Evolutionary conservation across 2,329 filamentous ascomycete species (phyloP).

Genomic region (Epichloe bromicola): DNA sequence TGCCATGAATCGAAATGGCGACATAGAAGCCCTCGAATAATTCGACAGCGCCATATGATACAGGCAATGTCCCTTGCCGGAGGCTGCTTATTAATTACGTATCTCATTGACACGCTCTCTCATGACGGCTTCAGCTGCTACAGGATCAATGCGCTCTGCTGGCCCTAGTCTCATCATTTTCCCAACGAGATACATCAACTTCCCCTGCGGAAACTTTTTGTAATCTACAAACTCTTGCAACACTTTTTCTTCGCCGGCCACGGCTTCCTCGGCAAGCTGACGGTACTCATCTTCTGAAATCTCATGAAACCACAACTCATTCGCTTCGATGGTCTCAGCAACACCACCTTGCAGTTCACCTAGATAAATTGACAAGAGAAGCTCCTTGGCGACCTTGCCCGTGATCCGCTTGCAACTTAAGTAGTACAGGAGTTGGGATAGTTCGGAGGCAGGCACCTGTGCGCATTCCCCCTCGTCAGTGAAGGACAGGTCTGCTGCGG

Average conservation of each 20-base stretch:
- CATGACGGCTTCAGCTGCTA: constrained; percentile 35
- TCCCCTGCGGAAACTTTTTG: constrained; percentile 39
- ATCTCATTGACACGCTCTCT: constrained; percentile 16
- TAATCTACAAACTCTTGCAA: constrained; percentile 31
- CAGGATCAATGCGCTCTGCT: constrained; percentile 41
- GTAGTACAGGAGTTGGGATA: constrained; percentile 38
- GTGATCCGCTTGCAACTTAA: constrained; percentile 38
- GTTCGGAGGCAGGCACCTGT: constrained; percentile 30
- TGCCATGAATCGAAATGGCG: too few species aligned
- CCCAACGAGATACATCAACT: constrained; percentile 47
- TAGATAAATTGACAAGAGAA: constrained; percentile 39
- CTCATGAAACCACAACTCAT: constrained; percentile 42
- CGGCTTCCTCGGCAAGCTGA: constrained; percentile 29
- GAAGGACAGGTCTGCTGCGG: constrained; percentile 21
- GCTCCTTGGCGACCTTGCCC: constrained; percentile 43
- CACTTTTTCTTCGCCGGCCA: constrained; percentile 33
- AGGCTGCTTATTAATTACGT: neutral
- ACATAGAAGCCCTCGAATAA: too few species aligned
- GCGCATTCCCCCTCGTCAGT: constrained; percentile 33
- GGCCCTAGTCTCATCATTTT: constrained; percentile 43
- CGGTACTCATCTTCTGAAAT: constrained; percentile 34
- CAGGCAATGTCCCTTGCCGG: too few species aligned
- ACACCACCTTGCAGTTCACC: constrained; percentile 32
- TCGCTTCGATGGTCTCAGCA: constrained; percentile 29
- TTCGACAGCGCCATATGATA: too few species aligned